phyloP scores from a whole-genome alignment of 257 asterid genomes.

The Solanum pimpinellifolium region DNA sequence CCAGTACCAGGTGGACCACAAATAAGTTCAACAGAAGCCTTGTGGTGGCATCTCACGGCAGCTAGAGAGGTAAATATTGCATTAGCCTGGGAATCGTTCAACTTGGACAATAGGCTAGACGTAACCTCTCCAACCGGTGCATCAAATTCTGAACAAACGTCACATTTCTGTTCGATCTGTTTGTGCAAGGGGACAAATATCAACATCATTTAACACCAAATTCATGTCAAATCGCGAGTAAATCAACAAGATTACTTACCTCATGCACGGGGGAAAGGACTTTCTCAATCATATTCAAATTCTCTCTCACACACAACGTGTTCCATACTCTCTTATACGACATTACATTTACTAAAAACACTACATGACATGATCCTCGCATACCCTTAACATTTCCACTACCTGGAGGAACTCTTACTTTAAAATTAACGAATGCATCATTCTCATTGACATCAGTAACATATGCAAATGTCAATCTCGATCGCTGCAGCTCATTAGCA shows the following conservation, averaged over 20 bases:
- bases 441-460: constrained; percentile 17
- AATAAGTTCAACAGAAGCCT: constrained; percentile 2
- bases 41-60: neutral
- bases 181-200: neutral
- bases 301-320: constrained; percentile 18
- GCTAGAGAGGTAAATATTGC: neutral
- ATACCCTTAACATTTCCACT: neutral
- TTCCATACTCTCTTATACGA: constrained; percentile 40
- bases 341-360: constrained; percentile 27
- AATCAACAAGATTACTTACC: constrained; percentile 18
- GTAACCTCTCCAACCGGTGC: neutral
- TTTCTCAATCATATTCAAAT: constrained; percentile 17
- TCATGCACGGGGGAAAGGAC: constrained; percentile 8
- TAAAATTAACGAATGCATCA: constrained; percentile 1
- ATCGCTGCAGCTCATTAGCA: constrained; percentile 7
- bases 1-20: constrained; percentile 21
- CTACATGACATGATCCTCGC: constrained; percentile 9
- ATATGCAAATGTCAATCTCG: constrained; percentile 25
- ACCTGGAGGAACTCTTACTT: constrained; percentile 4
- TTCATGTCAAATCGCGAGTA: neutral
- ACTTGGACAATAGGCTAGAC: constrained; percentile 3
- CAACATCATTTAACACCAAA: neutral
- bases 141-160: neutral
- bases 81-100: constrained; percentile 31
- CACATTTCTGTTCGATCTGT: neutral